These are phyloP conservation scores for Leccinum angustisporum DNA, from an alignment of 1,284 basidiomycete genomes.

Conservation along the genomic window DNA sequence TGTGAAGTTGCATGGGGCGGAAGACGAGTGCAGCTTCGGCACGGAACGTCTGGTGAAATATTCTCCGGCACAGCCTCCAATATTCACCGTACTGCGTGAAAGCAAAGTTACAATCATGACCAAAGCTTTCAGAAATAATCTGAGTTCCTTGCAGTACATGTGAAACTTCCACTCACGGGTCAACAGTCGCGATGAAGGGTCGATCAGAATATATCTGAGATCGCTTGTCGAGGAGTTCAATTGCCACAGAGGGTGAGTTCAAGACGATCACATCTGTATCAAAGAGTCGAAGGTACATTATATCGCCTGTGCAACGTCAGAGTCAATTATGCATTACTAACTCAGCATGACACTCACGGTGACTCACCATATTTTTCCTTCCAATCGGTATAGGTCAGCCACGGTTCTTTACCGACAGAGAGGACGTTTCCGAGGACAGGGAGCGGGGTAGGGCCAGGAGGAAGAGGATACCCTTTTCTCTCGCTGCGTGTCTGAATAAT, in stretches of 20 bases:
- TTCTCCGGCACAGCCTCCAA: conserved; percentile 14
- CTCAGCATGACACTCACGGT: too few relatives aligned
- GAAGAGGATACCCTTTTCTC: neutral
- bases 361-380: conserved; percentile 19
- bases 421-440: neutral
- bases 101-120: conserved; percentile 17
- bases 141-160: too few relatives aligned
- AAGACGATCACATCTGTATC: conserved; percentile 21
- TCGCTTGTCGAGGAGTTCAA: conserved; percentile 23
- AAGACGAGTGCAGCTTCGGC: neutral
- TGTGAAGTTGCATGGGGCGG: conserved; percentile 16
- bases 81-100: conserved; percentile 19
- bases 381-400: conserved; percentile 23
- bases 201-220: conserved; percentile 24
- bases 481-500: neutral
- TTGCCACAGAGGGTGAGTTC: conserved; percentile 14
- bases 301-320: neutral
- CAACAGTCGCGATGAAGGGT: conserved; percentile 16
- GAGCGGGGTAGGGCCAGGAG: neutral
- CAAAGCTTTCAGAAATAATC: conserved; percentile 8
- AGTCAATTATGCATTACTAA: too few relatives aligned
- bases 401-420: neutral
- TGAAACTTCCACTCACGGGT: conserved; percentile 13
- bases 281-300: conserved; percentile 21
- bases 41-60: conserved; percentile 17